Percentiles rank a stretch among this genome's conserved stretches.
Conservation (phyloP, 208 protist genomes). For the Crithidia sp. region DNA sequence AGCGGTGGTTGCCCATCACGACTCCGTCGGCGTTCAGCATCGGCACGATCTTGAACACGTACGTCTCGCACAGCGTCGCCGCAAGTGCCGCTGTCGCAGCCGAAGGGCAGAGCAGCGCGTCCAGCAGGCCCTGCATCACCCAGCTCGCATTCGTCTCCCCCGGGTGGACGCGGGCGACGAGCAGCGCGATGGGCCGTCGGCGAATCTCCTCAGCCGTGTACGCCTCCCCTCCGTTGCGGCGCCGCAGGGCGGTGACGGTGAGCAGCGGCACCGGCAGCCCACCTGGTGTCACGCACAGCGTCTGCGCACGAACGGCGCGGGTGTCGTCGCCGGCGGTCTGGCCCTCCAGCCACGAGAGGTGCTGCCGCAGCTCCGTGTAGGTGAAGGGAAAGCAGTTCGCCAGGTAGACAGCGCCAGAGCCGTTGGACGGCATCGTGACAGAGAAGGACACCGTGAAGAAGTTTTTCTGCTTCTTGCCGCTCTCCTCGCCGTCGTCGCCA, state of each 20-base stretch:
- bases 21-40: slow-evolving; percentile 99
- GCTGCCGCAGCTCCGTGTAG: slow-evolving; percentile 88
- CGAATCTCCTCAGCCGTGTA: slow-evolving; percentile 56
- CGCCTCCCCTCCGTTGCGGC: slow-evolving; percentile 12
- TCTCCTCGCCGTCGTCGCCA: slow-evolving; percentile 7
- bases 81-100: slow-evolving; percentile 12
- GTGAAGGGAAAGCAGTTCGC: slow-evolving; percentile 97
- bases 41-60: slow-evolving; percentile 96
- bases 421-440: slow-evolving; percentile 75
- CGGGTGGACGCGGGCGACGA: slow-evolving; percentile 97
- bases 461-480: slow-evolving; percentile 29
- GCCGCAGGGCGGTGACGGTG: slow-evolving; percentile 82
- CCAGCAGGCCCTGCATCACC: slow-evolving; percentile 96
- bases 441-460: slow-evolving; percentile 95
- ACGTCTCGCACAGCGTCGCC: slow-evolving; percentile 58
- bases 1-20: slow-evolving; percentile 97
- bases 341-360: slow-evolving; percentile 53
- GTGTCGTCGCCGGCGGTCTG: slow-evolving; percentile 1
- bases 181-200: slow-evolving; percentile 74
- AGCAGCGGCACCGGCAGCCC: slow-evolving; percentile 91
- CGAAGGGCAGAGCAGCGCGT: slow-evolving; percentile 59
- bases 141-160: slow-evolving; percentile 97
- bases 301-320: slow-evolving; percentile 35
- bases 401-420: slow-evolving; percentile 87
- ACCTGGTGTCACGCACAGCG: slow-evolving; percentile 87